A percentile compares a stretch with the other conserved stretches of the same genome.
phyloP scores from a whole-genome alignment of 2,329 filamentous ascomycete species.

The Xylaria hypoxylon region DNA sequence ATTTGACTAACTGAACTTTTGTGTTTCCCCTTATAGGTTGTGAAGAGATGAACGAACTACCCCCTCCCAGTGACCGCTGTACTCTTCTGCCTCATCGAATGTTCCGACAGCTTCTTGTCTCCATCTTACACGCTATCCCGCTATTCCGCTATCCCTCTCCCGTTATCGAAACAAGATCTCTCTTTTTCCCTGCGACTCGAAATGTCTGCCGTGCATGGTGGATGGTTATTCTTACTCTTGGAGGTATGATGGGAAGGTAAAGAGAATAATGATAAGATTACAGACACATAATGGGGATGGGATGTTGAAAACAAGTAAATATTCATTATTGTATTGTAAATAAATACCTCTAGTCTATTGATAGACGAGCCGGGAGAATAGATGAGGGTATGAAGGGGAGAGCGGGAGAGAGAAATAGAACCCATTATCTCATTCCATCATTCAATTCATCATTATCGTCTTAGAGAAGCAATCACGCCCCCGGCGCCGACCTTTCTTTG shows the following conservation, averaged over 20 bases:
- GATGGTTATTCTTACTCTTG: not conserved
- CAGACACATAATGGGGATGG: not conserved
- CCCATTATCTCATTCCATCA: not conserved
- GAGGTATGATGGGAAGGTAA: not conserved
- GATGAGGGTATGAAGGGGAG: not conserved
- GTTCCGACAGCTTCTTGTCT: constrained; percentile 8
- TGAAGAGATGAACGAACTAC: constrained; percentile 43
- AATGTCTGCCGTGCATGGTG: constrained; percentile 3
- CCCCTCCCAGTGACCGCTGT: constrained; percentile 24
- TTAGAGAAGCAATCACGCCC: not conserved
- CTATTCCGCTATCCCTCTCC: not conserved
- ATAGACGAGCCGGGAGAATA: not conserved
- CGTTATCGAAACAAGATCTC: not conserved
- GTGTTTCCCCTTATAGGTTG: constrained; percentile 48
- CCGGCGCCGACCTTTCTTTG: not conserved
- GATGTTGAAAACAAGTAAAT: constrained; percentile 4
- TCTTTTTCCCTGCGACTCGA: constrained; percentile 6
- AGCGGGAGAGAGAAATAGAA: not conserved
- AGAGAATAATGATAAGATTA: too few species aligned
- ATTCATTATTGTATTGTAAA: constrained; percentile 9
- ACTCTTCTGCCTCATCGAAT: constrained; percentile 25
- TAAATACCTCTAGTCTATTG: not conserved
- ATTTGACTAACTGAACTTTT: constrained; percentile 48
- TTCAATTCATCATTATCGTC: not conserved
- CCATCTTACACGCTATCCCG: constrained; percentile 1